phyloP scores from a whole-genome alignment of 1,284 basidiomycete species.

The Austroboletus novae-zelandiae region DNA sequence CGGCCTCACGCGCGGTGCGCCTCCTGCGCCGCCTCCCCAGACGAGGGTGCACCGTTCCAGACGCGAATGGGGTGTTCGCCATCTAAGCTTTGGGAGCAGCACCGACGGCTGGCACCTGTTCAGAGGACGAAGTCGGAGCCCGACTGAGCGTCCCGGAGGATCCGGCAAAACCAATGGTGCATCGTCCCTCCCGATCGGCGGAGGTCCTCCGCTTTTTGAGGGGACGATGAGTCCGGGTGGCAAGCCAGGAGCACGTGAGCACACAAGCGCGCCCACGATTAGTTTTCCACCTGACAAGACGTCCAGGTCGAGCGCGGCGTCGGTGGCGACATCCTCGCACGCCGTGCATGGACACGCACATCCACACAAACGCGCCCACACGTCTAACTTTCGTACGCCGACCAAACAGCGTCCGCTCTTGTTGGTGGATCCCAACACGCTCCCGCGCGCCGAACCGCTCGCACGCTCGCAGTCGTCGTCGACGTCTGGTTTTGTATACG shows the following conservation, averaged over 20 bases:
- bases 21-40: constrained; percentile 12
- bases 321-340: constrained; percentile 6
- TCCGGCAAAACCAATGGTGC: constrained; percentile 15
- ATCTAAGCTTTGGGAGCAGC: constrained; percentile 48
- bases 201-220: not conserved
- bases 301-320: not conserved
- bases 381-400: constrained; percentile 21
- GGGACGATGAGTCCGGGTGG: not conserved
- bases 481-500: constrained; percentile 13
- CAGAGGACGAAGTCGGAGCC: constrained; percentile 41
- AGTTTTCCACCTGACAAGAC: not conserved
- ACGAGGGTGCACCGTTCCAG: constrained; percentile 30
- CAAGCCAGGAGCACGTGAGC: not conserved
- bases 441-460: constrained; percentile 20
- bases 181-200: not conserved
- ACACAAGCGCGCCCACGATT: not conserved
- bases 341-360: no score
- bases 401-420: constrained; percentile 17
- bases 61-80: constrained; percentile 53
- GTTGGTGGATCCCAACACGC: constrained; percentile 19
- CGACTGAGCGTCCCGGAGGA: constrained; percentile 11
- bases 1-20: constrained; percentile 70
- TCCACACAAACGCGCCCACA: constrained; percentile 9
- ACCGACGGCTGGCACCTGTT: constrained; percentile 26
- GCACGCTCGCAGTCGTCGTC: constrained; percentile 31